phyloP scores from a whole-genome alignment of 2,329 filamentous ascomycete species.

The Epichloe festucae region DNA sequence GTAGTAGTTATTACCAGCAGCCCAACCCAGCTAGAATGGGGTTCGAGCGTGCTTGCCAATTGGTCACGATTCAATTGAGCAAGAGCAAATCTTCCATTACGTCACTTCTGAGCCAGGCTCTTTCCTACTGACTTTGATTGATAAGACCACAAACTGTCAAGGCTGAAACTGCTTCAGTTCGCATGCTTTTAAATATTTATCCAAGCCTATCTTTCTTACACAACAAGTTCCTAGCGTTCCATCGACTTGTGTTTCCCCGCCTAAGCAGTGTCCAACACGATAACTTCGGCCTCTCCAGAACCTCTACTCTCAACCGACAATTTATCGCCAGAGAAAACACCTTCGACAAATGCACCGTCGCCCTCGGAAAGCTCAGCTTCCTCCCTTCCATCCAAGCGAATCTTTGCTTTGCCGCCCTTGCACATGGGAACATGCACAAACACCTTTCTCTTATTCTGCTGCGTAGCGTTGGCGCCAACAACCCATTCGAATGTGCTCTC shows the following conservation, averaged over 20 bases:
- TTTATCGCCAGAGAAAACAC: constrained; percentile 50
- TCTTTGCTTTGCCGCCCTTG: constrained; percentile 59
- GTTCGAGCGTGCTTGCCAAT: no score
- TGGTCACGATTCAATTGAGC: no score
- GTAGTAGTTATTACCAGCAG: no score
- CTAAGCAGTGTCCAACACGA: constrained; percentile 48
- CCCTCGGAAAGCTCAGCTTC: constrained; percentile 57
- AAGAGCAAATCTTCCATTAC: no score
- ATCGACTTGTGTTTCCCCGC: neutral
- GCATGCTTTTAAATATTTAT: no score
- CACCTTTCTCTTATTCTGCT: constrained; percentile 51
- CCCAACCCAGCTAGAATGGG: no score
- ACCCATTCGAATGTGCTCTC: constrained; percentile 56
- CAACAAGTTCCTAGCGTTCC: neutral
- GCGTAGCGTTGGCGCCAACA: constrained; percentile 46
- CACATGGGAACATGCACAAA: constrained; percentile 75
- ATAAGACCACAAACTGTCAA: no score
- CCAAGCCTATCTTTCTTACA: neutral
- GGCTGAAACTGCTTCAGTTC: no score
- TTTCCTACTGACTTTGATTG: no score
- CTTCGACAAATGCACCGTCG: constrained; percentile 66
- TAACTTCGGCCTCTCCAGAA: constrained; percentile 55
- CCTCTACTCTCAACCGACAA: constrained; percentile 55
- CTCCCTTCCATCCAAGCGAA: constrained; percentile 53
- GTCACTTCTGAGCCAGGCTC: no score